Evolutionary conservation across 257 asterid species (phyloP).

Genomic region (Penstemon davidsonii): DNA sequence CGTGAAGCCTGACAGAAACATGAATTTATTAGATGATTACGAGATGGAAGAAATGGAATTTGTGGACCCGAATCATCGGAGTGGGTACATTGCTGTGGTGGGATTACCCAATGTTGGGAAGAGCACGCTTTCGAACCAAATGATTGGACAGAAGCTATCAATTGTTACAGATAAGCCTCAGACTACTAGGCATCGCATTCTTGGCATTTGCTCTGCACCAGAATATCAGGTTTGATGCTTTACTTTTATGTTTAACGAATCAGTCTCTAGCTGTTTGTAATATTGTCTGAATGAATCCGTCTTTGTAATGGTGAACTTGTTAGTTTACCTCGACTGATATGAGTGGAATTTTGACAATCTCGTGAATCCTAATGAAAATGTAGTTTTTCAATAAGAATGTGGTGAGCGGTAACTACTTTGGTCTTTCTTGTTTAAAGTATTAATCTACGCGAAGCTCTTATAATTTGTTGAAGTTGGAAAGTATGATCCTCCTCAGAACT

Average conservation of each 20-base stretch:
- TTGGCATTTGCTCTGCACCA: constrained; percentile 81
- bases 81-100: constrained; percentile 91
- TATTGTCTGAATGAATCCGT: background rate
- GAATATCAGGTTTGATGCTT: constrained; percentile 70
- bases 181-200: constrained; percentile 90
- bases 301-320: too few relatives aligned
- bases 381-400: too few relatives aligned
- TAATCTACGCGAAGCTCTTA: too few relatives aligned
- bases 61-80: constrained; percentile 70
- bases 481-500: too few relatives aligned
- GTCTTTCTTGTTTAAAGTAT: too few relatives aligned
- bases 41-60: constrained; percentile 87
- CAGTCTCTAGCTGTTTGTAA: constrained; percentile 15
- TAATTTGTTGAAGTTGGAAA: too few relatives aligned
- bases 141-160: constrained; percentile 88
- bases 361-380: too few relatives aligned
- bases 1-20: constrained; percentile 76
- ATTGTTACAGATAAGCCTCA: constrained; percentile 96
- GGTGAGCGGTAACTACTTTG: too few relatives aligned
- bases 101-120: constrained; percentile 97
- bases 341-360: too few relatives aligned
- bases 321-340: too few relatives aligned
- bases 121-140: constrained; percentile 90
- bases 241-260: background rate
- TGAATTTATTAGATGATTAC: constrained; percentile 77